Percentiles rank a stretch among this genome's conserved stretches.
These are phyloP conservation scores for Stipa capillata DNA, from an alignment of 176 grass and related monocot genomes.

Conservation along the genomic window DNA sequence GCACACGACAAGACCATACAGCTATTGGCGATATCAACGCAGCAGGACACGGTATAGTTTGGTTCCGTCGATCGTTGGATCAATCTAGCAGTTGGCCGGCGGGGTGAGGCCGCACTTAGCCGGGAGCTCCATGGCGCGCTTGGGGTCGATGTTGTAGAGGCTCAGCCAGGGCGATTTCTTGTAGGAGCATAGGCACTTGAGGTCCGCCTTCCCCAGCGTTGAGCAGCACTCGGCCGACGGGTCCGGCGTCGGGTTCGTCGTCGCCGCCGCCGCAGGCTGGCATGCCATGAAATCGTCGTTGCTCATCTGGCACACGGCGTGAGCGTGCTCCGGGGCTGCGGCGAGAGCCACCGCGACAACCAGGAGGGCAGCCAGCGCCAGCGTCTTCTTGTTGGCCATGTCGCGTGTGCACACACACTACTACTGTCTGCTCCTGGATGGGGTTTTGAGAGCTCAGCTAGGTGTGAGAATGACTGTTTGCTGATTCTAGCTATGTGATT, in stretches of 20 bases:
- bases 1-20: neutral
- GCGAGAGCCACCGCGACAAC: neutral
- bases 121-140: conserved; percentile 51
- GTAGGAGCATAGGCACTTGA: conserved; percentile 50
- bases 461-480: neutral
- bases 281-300: conserved; percentile 37
- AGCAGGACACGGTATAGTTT: neutral
- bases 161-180: conserved; percentile 40
- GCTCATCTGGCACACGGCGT: conserved; percentile 49
- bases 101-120: conserved; percentile 37
- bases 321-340: neutral
- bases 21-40: neutral
- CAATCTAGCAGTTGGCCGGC: conserved; percentile 24
- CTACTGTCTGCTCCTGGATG: neutral
- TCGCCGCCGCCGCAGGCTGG: conserved; percentile 45
- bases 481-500: neutral
- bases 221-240: conserved; percentile 41
- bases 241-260: conserved; percentile 15
- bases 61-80: neutral
- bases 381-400: neutral
- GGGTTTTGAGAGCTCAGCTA: neutral
- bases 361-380: neutral
- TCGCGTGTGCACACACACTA: neutral
- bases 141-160: conserved; percentile 55
- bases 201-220: conserved; percentile 38